Conservation (phyloP, 2,329 filamentous ascomycete species). For the Fusarium begoniae region DNA sequence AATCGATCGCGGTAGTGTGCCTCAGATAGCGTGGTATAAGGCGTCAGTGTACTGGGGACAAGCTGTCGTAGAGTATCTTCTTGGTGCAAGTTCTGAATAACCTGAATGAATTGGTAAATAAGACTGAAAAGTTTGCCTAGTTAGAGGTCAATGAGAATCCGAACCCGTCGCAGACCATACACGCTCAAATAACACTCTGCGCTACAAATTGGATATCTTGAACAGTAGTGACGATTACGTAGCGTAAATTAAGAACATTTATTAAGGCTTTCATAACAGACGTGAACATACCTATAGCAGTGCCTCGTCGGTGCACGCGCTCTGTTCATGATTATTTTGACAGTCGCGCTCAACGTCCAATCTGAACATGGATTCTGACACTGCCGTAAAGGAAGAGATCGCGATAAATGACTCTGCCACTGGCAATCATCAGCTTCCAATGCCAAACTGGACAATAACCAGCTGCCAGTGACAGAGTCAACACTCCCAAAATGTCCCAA, state of each 20-base stretch:
- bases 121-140: accelerated
- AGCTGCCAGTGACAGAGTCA: neutral
- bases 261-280: too few relatives aligned
- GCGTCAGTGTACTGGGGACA: neutral
- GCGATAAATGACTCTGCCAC: neutral
- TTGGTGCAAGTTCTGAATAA: accelerated
- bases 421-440: neutral
- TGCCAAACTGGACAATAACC: neutral
- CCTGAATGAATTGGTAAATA: neutral
- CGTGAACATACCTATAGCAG: neutral
- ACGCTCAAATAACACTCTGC: neutral
- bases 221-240: neutral
- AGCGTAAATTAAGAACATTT: accelerated
- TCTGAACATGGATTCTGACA: neutral
- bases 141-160: neutral
- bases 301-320: neutral
- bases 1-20: neutral
- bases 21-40: neutral
- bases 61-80: neutral
- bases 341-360: too few relatives aligned
- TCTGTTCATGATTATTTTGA: neutral
- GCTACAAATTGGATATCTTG: neutral
- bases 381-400: accelerated
- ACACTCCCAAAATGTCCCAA: neutral
- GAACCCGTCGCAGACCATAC: accelerated